These are phyloP conservation scores for Colletotrichum sidae DNA, from an alignment of 2,329 filamentous ascomycete species.

Conservation along the genomic window DNA sequence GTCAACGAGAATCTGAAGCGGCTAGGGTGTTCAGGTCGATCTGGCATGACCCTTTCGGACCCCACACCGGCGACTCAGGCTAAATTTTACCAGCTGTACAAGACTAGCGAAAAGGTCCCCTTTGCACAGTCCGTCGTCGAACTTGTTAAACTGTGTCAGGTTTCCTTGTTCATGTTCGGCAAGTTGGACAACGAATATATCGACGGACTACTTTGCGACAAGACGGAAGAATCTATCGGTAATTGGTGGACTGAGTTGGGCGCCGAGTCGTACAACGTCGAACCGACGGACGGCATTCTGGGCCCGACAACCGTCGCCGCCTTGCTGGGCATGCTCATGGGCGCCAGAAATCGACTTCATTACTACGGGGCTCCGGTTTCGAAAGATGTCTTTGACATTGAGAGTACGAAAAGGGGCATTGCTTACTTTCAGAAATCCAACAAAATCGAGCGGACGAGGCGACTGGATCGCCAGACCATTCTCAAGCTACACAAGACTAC, in stretches of 20 bases:
- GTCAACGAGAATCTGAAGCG: conserved; percentile 96
- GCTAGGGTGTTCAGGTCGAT: conserved; percentile 89
- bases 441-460: conserved; percentile 80
- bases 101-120: conserved; percentile 84
- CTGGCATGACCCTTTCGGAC: conserved; percentile 82
- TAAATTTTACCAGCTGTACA: conserved; percentile 93
- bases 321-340: conserved; percentile 87
- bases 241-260: conserved; percentile 98
- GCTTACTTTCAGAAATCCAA: conserved; percentile 90
- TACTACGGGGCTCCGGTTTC: conserved; percentile 85
- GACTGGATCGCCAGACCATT: conserved; percentile 86
- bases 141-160: conserved; percentile 90
- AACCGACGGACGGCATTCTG: conserved; percentile 91
- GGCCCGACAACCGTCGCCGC: conserved; percentile 93
- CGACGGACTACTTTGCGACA: conserved; percentile 91
- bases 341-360: conserved; percentile 88
- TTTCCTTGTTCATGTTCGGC: conserved; percentile 87
- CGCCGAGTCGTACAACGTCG: conserved; percentile 89
- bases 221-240: conserved; percentile 88
- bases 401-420: conserved; percentile 84
- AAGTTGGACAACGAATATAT: conserved; percentile 90
- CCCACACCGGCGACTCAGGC: conserved; percentile 86
- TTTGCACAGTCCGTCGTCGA: conserved; percentile 85
- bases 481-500: conserved; percentile 85
- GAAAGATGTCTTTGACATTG: conserved; percentile 92